Base-by-base conservation (phyloP, 2,329 filamentous ascomycete species). In the Calonectria ilicicola region DNA sequence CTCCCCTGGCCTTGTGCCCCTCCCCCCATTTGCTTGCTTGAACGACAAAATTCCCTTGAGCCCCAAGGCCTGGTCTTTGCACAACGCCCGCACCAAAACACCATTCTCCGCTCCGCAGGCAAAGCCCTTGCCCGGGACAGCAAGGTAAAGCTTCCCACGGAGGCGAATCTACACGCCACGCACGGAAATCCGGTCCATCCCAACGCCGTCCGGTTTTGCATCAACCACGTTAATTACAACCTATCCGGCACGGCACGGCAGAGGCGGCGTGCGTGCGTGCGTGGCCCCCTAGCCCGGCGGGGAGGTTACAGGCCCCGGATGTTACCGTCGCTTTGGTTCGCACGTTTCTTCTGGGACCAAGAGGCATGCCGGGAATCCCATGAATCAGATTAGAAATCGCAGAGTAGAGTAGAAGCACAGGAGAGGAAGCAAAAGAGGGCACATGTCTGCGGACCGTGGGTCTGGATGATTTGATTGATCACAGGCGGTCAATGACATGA, bases 281-380 rank as follows among this genome's bases (percentile, higher is more conserved):
- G 32, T 35, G 53, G 38, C 53, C 53, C 29, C 29, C n/a, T n/a
- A n/a, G n/a, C n/a, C n/a, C 53, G 40, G 53, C 21, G 29, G 51
- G 51, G 53, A 19, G 53, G 53, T 58, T 40, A 35, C 53, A 58
- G 53, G 53, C 32, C 58, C 58, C 38, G 58, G 58, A 63, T 63
- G 38, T 46, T 63, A 63, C 58, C 58, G 58, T 63, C 40, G 17
- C 40, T 42, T 44, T 63, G 40, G 26, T 44, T 46, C 58, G 58
- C 40, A 19, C 17, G 29, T 27, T n/a, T 42, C 35, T 42, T 23
- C 58, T 42, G 38, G 38, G 58, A 58, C 14, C 32, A 7, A 29
- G 23, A 12, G 35, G 35, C 8, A 42, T 63, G 4, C 35, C 21
- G 15, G 58, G 38, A 44, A 44, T 44, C 58, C 58, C 58, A 27